phyloP scores from a whole-genome alignment of 805 yeast genomes.

The Starmerella riodocensis region DNA sequence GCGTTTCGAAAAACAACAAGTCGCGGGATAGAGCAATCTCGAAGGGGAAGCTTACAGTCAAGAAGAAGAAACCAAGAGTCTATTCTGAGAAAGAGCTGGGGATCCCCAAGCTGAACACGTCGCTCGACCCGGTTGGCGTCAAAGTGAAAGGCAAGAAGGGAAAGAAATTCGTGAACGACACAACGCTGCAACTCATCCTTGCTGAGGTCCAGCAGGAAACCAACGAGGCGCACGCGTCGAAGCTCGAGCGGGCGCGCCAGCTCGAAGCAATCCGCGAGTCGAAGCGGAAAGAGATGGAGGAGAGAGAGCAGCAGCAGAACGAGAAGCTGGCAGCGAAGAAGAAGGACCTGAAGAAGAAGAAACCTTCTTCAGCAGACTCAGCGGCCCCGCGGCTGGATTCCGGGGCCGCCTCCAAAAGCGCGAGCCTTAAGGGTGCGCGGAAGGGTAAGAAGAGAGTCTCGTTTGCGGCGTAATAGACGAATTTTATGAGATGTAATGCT shows the following conservation, averaged over 20 bases:
- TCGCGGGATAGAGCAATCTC: constrained; percentile 19
- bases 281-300: constrained; percentile 74
- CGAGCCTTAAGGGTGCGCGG: too few species aligned
- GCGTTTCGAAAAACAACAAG: constrained; percentile 22
- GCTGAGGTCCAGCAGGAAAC: constrained; percentile 69
- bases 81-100: constrained; percentile 69
- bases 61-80: constrained; percentile 24
- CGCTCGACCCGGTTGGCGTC: constrained; percentile 71
- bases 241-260: constrained; percentile 77
- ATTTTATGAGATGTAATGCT: too few species aligned
- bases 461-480: constrained; percentile 6
- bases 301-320: constrained; percentile 59
- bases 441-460: constrained; percentile 14
- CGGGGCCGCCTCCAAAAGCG: too few species aligned
- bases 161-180: constrained; percentile 48
- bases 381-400: too few species aligned
- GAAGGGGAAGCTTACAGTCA: constrained; percentile 6
- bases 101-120: constrained; percentile 66
- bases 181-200: constrained; percentile 60
- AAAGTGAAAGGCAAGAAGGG: constrained; percentile 69
- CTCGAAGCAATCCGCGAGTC: constrained; percentile 81
- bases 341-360: constrained; percentile 43
- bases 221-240: constrained; percentile 71
- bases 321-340: constrained; percentile 64
- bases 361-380: too few species aligned